A percentile compares a stretch with the other conserved stretches of the same genome.
These are phyloP conservation scores for Leishmania tropica DNA, from an alignment of 208 protist genomes.

Conservation along the genomic window DNA sequence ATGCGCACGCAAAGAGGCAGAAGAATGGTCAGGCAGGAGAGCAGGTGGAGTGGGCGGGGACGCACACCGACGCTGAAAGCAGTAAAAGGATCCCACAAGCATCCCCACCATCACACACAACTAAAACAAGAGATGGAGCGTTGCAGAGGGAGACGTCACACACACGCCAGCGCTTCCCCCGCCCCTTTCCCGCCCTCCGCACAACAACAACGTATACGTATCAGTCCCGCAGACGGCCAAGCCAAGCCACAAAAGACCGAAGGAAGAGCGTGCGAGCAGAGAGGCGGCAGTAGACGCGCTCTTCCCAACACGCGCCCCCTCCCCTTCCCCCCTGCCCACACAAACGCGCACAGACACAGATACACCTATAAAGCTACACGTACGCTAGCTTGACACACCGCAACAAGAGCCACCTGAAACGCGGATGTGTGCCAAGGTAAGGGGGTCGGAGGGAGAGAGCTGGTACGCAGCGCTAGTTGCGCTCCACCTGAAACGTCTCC, in stretches of 20 bases:
- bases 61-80: neutral
- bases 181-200: neutral
- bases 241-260: too few species aligned
- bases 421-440: neutral
- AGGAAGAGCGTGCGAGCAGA: too few species aligned
- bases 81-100: neutral
- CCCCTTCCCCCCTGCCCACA: neutral
- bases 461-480: slow-evolving; percentile 22
- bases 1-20: neutral
- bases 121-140: too few species aligned
- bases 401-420: neutral
- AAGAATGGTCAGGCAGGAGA: neutral
- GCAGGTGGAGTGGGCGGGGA: too few species aligned
- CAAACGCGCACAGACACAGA: neutral
- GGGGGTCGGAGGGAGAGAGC: neutral
- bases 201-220: neutral
- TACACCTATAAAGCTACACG: slow-evolving; percentile 12
- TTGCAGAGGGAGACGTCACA: too few species aligned
- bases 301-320: neutral
- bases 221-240: neutral
- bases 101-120: too few species aligned
- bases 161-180: neutral
- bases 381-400: neutral
- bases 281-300: neutral
- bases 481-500: slow-evolving; percentile 81